Evolutionary conservation across 2,329 filamentous ascomycete species (phyloP).

Genomic region (Biscogniauxia marginata): DNA sequence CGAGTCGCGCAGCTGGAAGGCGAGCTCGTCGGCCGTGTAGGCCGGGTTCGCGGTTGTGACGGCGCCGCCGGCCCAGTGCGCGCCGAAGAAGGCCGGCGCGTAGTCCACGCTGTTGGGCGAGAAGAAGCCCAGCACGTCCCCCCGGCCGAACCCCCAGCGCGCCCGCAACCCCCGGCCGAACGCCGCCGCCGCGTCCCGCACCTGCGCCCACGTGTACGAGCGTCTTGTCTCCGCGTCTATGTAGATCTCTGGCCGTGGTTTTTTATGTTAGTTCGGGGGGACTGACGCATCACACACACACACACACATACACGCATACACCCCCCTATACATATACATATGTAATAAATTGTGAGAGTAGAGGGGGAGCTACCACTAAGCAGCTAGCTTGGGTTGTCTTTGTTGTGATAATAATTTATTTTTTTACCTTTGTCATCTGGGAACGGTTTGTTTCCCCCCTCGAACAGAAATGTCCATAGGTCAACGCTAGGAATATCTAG

Average conservation of each 20-base stretch:
- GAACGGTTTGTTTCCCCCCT: slow-evolving; percentile 62
- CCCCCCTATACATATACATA: too few relatives aligned
- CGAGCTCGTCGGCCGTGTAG: slow-evolving; percentile 80
- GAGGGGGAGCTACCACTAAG: too few relatives aligned
- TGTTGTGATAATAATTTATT: too few relatives aligned
- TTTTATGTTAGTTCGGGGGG: slow-evolving; percentile 7
- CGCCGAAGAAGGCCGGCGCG: slow-evolving; percentile 72
- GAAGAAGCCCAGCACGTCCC: slow-evolving; percentile 80
- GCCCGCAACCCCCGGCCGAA: slow-evolving; percentile 80
- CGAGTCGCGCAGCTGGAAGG: slow-evolving; percentile 79
- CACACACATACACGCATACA: too few relatives aligned
- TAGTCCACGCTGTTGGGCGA: slow-evolving; percentile 86
- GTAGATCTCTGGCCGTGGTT: slow-evolving; percentile 62
- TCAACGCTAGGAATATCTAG: slow-evolving; percentile 73
- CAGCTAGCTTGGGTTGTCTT: too few relatives aligned
- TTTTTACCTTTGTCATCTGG: slow-evolving; percentile 68
- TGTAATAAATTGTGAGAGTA: too few relatives aligned
- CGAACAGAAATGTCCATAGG: slow-evolving; percentile 77
- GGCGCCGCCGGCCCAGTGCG: slow-evolving; percentile 79
- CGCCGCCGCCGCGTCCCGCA: slow-evolving; percentile 64
- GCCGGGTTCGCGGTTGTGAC: slow-evolving; percentile 85
- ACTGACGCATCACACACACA: too few relatives aligned
- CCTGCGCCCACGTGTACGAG: slow-evolving; percentile 68
- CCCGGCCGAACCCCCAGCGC: slow-evolving; percentile 74
- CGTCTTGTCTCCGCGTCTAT: slow-evolving; percentile 68